Evolutionary conservation across 2,329 filamentous ascomycete genomes (phyloP).

Genomic region (Escovopsis sp.): DNA sequence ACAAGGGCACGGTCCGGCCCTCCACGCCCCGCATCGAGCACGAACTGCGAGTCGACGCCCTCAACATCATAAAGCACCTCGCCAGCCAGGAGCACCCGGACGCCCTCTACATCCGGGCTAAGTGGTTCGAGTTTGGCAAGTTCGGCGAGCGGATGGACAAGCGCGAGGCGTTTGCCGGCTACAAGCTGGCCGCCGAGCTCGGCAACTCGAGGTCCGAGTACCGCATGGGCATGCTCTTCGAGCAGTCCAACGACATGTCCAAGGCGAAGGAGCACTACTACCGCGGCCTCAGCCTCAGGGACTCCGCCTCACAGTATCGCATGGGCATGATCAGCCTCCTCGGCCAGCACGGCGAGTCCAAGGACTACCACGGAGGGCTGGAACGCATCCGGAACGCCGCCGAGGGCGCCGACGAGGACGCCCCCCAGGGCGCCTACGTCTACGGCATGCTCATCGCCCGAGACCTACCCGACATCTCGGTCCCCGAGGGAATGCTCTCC

Average conservation of each 20-base stretch:
- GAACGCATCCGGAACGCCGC: conserved; percentile 75
- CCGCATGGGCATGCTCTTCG: conserved; percentile 95
- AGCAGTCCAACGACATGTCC: conserved; percentile 80
- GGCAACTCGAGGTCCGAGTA: conserved; percentile 86
- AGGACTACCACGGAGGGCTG: conserved; percentile 64
- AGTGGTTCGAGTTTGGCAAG: conserved; percentile 97
- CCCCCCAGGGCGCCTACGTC: conserved; percentile 88
- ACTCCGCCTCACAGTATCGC: conserved; percentile 76
- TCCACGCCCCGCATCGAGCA: conserved; percentile 79
- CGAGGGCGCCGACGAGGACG: conserved; percentile 84
- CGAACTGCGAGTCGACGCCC: conserved; percentile 71
- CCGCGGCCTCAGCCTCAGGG: conserved; percentile 60
- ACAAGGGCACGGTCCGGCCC: conserved; percentile 36
- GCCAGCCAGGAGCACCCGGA: conserved; percentile 86
- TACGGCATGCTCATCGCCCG: conserved; percentile 88
- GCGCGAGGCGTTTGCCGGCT: conserved; percentile 82
- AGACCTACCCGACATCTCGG: conserved; percentile 77
- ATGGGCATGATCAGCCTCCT: conserved; percentile 96
- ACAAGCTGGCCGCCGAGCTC: conserved; percentile 70
- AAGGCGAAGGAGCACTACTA: conserved; percentile 90
- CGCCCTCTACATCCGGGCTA: conserved; percentile 84
- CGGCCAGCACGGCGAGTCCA: conserved; percentile 79
- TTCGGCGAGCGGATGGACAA: conserved; percentile 85
- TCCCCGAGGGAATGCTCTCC: conserved; percentile 57
- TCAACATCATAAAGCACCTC: conserved; percentile 84